Base-by-base conservation (phyloP, 169 alveolate species). In the Plasmodium yoelii region DNA sequence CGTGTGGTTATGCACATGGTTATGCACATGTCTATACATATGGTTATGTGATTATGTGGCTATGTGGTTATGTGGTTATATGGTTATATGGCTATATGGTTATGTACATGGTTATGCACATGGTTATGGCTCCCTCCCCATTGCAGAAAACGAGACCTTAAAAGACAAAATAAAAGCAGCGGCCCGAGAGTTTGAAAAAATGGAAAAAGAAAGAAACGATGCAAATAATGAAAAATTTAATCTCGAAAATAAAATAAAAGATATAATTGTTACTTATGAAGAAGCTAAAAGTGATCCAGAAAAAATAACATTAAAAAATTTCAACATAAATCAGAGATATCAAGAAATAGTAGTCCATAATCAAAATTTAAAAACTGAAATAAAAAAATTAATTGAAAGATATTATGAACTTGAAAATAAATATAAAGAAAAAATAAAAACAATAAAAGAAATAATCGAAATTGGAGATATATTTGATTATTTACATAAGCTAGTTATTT, bases 391-490 rank as follows among this genome's bases (percentile, higher is more conserved):
- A 75, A 75, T 63, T 44, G 75, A 63, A 49, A n/a, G 88, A 28
- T 75, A 63, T 49, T 75, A 75, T 55, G 64, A 75, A 26, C 63
- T 63, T 5, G 88, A 61, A 75, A 65, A 75, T 64, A 69, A 42
- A 75, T 75, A 75, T 75, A 75, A 61, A 28, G 77, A 75, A n/a
- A 75, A 75, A 75, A 42, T 75, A 19, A 75, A 63, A 75, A 75
- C 63, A 22, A 75, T 75, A 56, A 75, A 75, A 63, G 88, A 75
- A 57, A 69, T 75, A 13, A 69, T 75, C n/a, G 88, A 75, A 61
- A 75, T 75, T n/a, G 88, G 88, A 28, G 88, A 75, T 13, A 75
- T 75, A 5, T 75, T 75, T 46, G 88, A 75, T 67, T 75, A 75
- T 67, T 69, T 75, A 39, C 88, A 75, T 67, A 75, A 75, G 42